Evolutionary conservation across 164 flowering plant species (phyloP).

Genomic region (Paratinospora sagittata): DNA sequence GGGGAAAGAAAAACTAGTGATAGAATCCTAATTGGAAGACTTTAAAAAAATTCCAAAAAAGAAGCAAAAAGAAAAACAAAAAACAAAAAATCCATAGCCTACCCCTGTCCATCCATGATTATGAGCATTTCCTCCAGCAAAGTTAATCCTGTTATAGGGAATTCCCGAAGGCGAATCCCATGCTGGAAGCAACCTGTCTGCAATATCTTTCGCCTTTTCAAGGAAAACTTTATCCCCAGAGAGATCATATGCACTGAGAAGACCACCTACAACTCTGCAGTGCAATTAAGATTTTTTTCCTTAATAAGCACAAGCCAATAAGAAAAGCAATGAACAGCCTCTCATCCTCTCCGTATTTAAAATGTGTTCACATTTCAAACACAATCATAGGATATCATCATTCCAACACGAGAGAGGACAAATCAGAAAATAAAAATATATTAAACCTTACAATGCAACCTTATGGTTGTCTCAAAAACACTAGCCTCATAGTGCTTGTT

Average conservation of each 20-base stretch:
- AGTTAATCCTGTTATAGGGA: conserved; percentile 81
- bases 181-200: conserved; percentile 93
- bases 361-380: neutral
- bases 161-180: conserved; percentile 95
- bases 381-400: conserved; percentile 4
- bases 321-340: neutral
- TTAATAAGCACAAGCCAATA: conserved; percentile 6
- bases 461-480: conserved; percentile 99
- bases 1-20: too few species aligned
- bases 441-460: conserved; percentile 89
- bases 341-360: conserved; percentile 2
- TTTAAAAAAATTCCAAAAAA: too few species aligned
- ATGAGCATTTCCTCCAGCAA: conserved; percentile 71
- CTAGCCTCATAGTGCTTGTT: conserved; percentile 93
- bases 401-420: conserved; percentile 14
- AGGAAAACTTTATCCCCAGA: conserved; percentile 83
- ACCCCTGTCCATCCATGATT: conserved; percentile 94
- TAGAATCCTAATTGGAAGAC: too few species aligned
- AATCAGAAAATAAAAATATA: conserved; percentile 18
- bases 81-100: conserved; percentile 24
- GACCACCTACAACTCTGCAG: conserved; percentile 95
- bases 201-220: conserved; percentile 89
- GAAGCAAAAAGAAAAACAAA: too few species aligned
- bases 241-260: conserved; percentile 96
- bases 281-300: conserved; percentile 12